These are phyloP conservation scores for Conticribra guillardii DNA, from an alignment of 108 stramenopile genomes.

Conservation along the genomic window DNA sequence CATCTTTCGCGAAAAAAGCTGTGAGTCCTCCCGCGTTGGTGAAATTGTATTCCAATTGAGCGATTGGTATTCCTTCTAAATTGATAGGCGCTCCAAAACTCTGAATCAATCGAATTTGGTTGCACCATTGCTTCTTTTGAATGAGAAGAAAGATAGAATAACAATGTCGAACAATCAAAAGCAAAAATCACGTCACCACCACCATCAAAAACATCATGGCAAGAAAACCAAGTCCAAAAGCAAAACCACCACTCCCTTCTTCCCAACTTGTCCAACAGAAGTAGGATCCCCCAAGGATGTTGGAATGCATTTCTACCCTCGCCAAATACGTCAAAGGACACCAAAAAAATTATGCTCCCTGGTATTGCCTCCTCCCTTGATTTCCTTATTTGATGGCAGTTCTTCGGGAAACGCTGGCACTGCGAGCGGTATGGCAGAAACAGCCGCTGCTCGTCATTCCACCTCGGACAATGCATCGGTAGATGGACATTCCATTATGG, in stretches of 20 bases:
- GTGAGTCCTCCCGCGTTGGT: no score
- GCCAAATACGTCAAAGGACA: slow-evolving; percentile 25
- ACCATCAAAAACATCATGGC: background rate
- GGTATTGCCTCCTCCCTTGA: slow-evolving; percentile 28
- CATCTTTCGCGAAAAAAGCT: no score
- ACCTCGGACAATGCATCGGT: slow-evolving; percentile 12
- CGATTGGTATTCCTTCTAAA: no score
- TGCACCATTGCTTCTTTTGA: no score
- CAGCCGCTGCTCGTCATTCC: background rate
- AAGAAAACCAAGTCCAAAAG: background rate
- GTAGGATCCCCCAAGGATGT: slow-evolving; percentile 19
- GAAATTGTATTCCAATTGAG: no score
- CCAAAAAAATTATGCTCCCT: slow-evolving; percentile 39
- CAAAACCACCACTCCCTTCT: slow-evolving; percentile 21
- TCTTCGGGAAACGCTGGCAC: background rate
- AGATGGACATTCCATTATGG: slow-evolving; percentile 10
- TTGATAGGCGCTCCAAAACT: no score
- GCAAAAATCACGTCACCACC: no score
- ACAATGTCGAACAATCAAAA: no score
- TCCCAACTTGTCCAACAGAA: slow-evolving; percentile 15
- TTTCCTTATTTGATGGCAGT: slow-evolving; percentile 21
- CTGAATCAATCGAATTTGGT: no score
- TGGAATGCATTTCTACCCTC: slow-evolving; percentile 11
- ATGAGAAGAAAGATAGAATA: no score
- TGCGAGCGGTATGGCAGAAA: background rate